Evolutionary conservation across 2,329 filamentous ascomycete genomes (phyloP), one percentile per base, ranked within the genome.

Genomic region (Esteya vermicola): DNA sequence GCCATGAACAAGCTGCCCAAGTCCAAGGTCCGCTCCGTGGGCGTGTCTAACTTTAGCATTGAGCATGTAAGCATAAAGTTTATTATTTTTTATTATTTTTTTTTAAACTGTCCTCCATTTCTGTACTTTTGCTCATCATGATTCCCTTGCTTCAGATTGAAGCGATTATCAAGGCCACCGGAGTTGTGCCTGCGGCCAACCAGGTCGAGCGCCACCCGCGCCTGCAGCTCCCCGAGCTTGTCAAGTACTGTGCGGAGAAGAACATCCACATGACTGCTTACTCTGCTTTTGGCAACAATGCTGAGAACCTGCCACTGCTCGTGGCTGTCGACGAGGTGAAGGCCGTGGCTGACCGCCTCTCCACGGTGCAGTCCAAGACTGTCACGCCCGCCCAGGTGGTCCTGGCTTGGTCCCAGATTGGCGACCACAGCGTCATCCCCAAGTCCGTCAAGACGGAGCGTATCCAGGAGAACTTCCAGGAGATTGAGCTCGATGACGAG

Each of bases 361-460:
- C 31, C 36, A 36, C 35, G 31, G 23, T n/a, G 5, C 32, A 31
- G n/a, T 48, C 16, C 61, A 42, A 42, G 31, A 40, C 31, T 4
- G 35, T 39, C n/a, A 44, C 30, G 19, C 38, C 42, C 10, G 44
- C 38, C 8, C 42, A 46, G 37, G 44, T 44, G 4, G 30, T 44
- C 13, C 36, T 44, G 13, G 40, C 42, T 6, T 46, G 42, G 44
- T 38, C 63, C 62, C 54, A 68, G 60, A 50, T 38, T 4, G 33
- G 74, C 49, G 78, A 75, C 40, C 78, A 77, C 59, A 73, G 67
- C 49, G 81, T 85, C 49, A 84, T 85, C 50, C 81, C 81, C 52
- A 85, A 85, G 67, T 78, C 71, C 18, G 78, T 84, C 47, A 83
- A 71, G 42, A 66, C 74, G 37, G 65, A 65, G 26, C 72, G 81